Evolutionary conservation across 2,329 filamentous ascomycete genomes (phyloP).

Genomic region (Aspergillus neoniger): DNA sequence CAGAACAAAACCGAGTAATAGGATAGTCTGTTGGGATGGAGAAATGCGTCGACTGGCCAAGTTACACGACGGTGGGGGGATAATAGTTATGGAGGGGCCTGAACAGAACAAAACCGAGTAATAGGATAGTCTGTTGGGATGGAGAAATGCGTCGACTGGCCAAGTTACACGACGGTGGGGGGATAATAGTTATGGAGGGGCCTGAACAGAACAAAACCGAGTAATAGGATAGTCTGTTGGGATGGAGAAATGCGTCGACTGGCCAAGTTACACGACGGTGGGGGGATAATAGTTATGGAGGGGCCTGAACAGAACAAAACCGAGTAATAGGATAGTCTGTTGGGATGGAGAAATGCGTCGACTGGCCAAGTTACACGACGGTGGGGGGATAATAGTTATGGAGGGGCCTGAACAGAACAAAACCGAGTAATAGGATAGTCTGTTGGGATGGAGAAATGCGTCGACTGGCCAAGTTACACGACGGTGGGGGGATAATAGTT

Average conservation of each 20-base stretch:
- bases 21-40: no score
- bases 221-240: background rate
- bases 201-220: background rate
- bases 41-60: background rate
- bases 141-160: background rate
- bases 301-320: background rate
- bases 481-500: background rate
- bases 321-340: background rate
- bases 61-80: background rate
- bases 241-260: background rate
- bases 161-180: background rate
- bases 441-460: background rate
- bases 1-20: background rate
- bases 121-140: background rate
- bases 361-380: background rate
- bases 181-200: background rate
- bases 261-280: background rate
- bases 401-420: background rate
- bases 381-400: background rate
- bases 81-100: background rate
- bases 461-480: background rate
- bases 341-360: background rate
- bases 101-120: background rate
- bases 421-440: background rate
- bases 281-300: background rate